Conservation (phyloP, 2,329 filamentous ascomycete species). For the Ilyonectria robusta region DNA sequence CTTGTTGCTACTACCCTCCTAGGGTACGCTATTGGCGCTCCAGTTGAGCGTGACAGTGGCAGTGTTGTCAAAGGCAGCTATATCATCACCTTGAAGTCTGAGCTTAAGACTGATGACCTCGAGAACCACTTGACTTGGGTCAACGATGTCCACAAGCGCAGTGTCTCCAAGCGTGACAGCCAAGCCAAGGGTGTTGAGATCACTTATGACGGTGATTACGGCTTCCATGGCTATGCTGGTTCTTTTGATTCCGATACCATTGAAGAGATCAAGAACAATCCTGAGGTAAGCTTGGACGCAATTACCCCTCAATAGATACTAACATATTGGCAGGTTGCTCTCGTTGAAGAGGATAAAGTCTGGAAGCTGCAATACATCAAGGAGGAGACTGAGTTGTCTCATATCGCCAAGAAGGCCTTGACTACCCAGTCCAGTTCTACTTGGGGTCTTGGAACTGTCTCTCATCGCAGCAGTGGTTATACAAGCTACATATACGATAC, state of each 20-base stretch:
- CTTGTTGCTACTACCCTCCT: conserved; percentile 45
- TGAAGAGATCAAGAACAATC: conserved; percentile 56
- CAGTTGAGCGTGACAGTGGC: conserved; percentile 37
- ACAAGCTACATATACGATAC: conserved; percentile 65
- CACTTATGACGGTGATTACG: conserved; percentile 49
- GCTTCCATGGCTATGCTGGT: conserved; percentile 60
- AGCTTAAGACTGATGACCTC: conserved; percentile 60
- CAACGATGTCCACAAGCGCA: conserved; percentile 68
- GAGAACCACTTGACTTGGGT: conserved; percentile 64
- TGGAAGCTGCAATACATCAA: conserved; percentile 48
- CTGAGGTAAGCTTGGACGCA: conserved; percentile 53
- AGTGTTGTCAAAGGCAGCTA: conserved; percentile 61
- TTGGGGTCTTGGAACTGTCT: conserved; percentile 54
- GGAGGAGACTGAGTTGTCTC: conserved; percentile 13
- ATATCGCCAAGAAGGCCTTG: conserved; percentile 44
- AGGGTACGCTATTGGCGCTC: conserved; percentile 39
- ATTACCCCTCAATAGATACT: background rate
- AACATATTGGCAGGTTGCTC: conserved; percentile 45
- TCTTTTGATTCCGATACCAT: conserved; percentile 59
- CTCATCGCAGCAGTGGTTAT: conserved; percentile 45
- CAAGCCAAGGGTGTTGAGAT: conserved; percentile 52
- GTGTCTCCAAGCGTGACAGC: conserved; percentile 61
- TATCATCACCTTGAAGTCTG: conserved; percentile 74
- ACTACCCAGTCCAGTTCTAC: conserved; percentile 49
- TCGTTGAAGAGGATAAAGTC: conserved; percentile 49